These are phyloP conservation scores for Coleophoma crateriformis DNA, from an alignment of 2,329 filamentous ascomycete genomes.

Conservation along the genomic window DNA sequence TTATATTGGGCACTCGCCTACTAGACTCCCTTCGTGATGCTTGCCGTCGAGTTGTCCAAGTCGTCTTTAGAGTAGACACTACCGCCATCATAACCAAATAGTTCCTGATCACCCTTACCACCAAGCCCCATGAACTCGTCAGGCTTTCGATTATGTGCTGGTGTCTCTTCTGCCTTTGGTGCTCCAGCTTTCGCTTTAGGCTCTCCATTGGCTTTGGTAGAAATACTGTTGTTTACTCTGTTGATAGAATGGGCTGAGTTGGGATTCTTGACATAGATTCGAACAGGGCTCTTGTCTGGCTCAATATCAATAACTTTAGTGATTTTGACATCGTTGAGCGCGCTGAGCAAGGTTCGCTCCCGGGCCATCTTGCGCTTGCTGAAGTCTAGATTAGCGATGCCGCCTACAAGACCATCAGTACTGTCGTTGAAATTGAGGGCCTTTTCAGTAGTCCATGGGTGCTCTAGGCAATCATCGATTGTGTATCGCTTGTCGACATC, in stretches of 20 bases:
- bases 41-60: too few species aligned
- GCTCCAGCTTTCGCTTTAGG: slow-evolving; percentile 17
- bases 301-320: slow-evolving; percentile 51
- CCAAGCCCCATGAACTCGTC: slow-evolving; percentile 80
- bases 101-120: slow-evolving; percentile 74
- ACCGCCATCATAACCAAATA: slow-evolving; percentile 61
- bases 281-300: slow-evolving; percentile 52
- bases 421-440: slow-evolving; percentile 67
- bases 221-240: slow-evolving; percentile 34
- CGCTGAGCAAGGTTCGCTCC: slow-evolving; percentile 80
- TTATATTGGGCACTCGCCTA: too few species aligned
- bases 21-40: too few species aligned
- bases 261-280: slow-evolving; percentile 70
- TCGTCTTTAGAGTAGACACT: slow-evolving; percentile 42
- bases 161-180: slow-evolving; percentile 55
- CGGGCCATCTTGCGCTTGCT: slow-evolving; percentile 72
- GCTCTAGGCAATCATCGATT: slow-evolving; percentile 83
- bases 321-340: slow-evolving; percentile 69
- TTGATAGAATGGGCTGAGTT: slow-evolving; percentile 33
- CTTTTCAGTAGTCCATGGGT: slow-evolving; percentile 78
- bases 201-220: slow-evolving; percentile 22
- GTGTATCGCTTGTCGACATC: slow-evolving; percentile 79
- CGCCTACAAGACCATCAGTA: slow-evolving; percentile 88
- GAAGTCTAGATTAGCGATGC: slow-evolving; percentile 76
- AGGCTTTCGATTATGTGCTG: slow-evolving; percentile 60